These are phyloP conservation scores for Naganishia albida DNA, from an alignment of 1,284 basidiomycete species.

Conservation along the genomic window DNA sequence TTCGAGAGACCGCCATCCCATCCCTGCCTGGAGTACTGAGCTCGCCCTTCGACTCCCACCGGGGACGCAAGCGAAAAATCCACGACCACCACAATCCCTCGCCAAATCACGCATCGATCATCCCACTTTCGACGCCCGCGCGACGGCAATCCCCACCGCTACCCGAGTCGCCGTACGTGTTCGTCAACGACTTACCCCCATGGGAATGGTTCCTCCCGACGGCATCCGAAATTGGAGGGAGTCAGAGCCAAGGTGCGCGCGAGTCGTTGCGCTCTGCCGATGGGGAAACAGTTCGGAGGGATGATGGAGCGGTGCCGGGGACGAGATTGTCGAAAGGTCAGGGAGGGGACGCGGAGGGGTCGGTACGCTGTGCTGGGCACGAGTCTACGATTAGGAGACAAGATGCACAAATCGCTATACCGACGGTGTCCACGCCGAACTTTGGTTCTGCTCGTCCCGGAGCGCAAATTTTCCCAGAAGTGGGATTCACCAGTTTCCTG, in stretches of 20 bases:
- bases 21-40: not conserved
- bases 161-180: not conserved
- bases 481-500: conserved; percentile 13
- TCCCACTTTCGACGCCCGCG: too few species aligned
- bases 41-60: conserved; percentile 12
- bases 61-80: not conserved
- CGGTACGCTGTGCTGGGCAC: not conserved
- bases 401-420: not conserved
- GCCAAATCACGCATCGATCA: too few species aligned
- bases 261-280: not conserved
- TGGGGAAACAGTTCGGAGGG: too few species aligned
- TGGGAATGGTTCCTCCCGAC: conserved; percentile 18
- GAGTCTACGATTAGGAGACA: not conserved
- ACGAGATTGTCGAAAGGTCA: not conserved
- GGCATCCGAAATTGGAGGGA: not conserved
- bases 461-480: not conserved
- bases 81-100: not conserved
- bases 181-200: conserved; percentile 18
- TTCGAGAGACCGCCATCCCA: too few species aligned
- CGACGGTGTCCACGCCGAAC: not conserved
- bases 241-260: not conserved
- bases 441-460: not conserved
- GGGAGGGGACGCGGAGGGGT: not conserved
- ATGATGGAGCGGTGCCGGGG: not conserved
- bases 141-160: too few species aligned